Conservation (phyloP, 148 eudicot species). For the Simmondsia chinensis region DNA sequence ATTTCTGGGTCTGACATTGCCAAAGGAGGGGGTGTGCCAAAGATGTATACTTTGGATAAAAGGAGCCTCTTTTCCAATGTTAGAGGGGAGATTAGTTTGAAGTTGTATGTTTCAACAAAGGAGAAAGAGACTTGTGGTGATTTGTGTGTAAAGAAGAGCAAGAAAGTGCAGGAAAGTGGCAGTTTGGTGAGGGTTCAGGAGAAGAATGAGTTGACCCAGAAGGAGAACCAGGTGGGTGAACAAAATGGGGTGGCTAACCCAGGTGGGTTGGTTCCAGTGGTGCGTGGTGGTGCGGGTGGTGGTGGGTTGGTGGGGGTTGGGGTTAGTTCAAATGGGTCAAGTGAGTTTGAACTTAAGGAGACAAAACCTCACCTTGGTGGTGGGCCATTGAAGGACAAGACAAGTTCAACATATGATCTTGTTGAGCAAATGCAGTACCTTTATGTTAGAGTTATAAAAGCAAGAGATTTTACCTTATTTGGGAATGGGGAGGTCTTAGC, state of each 20-base stretch:
- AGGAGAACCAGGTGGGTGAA: slow-evolving; percentile 20
- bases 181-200: slow-evolving; percentile 26
- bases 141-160: slow-evolving; percentile 38
- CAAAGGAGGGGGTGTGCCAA: slow-evolving; percentile 49
- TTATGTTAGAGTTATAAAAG: slow-evolving; percentile 80
- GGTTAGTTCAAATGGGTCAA: slow-evolving; percentile 26
- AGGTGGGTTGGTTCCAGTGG: slow-evolving; percentile 64
- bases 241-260: slow-evolving; percentile 25
- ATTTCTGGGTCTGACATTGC: slow-evolving; percentile 59
- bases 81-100: slow-evolving; percentile 69
- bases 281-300: slow-evolving; percentile 16
- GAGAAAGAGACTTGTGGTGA: slow-evolving; percentile 13
- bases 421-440: slow-evolving; percentile 96
- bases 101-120: slow-evolving; percentile 42
- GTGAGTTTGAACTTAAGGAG: slow-evolving; percentile 68
- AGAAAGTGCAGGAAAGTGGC: slow-evolving; percentile 37
- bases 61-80: slow-evolving; percentile 75
- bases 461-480: slow-evolving; percentile 34
- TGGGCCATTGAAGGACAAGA: slow-evolving; percentile 51
- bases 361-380: slow-evolving; percentile 85
- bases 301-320: slow-evolving; percentile 31
- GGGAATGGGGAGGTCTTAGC: slow-evolving; percentile 51
- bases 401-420: slow-evolving; percentile 78
- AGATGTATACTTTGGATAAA: slow-evolving; percentile 66
- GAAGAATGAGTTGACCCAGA: slow-evolving; percentile 29